Evolutionary conservation across 2,329 filamentous ascomycete species (phyloP), one percentile per base, ranked within the genome.

Genomic region (Teratosphaeria destructans): DNA sequence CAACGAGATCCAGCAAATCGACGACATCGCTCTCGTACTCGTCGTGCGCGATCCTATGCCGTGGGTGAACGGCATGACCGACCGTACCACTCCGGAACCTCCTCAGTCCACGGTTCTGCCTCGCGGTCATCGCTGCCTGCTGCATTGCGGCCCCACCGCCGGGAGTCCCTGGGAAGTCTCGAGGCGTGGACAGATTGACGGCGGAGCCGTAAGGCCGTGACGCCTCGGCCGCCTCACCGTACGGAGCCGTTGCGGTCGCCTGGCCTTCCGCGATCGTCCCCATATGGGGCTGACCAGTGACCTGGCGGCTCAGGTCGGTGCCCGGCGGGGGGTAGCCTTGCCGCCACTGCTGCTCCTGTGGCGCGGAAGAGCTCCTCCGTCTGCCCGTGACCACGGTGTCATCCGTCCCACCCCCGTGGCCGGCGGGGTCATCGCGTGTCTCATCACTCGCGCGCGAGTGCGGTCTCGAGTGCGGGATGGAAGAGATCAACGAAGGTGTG

Each of bases 1-100:
- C 85, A 63, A 89, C 78, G 35, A 87, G 82, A 73, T 89, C 86
- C 56, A 89, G 74, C 16, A 88, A 74, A 71, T 88, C 85, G 6
- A 88, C 85, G 64, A 89, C 77, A 63, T 82, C 79, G 11, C 80
- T 73, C 29, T 83, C 81, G 67, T 88, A 87, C 62, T 87, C 81
- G 23, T 65, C 60, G 14, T 63, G 60, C 16, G 34, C 39, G 2
- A 32, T 57, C 29, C 26, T 34, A 47, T 60, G 56, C 14, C 39
- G 56, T 26, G 29, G 16, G 57, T 54, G 34, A 26, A 39, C 32
- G 34, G 35, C 32, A 23, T 26, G 32, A 26, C 12, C 58, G 34
- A 29, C 52, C 43, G 54, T 55, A 34, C 53, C 54, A 34, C 57
- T 63, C 23, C 57, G 56, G 29, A 60, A 53, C 19, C 65, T 57